A percentile compares a stretch with the other conserved stretches of the same genome.
These are phyloP conservation scores for Vairimorpha necatrix DNA, from an alignment of 371 early-diverging fungal genomes.

Conservation along the genomic window DNA sequence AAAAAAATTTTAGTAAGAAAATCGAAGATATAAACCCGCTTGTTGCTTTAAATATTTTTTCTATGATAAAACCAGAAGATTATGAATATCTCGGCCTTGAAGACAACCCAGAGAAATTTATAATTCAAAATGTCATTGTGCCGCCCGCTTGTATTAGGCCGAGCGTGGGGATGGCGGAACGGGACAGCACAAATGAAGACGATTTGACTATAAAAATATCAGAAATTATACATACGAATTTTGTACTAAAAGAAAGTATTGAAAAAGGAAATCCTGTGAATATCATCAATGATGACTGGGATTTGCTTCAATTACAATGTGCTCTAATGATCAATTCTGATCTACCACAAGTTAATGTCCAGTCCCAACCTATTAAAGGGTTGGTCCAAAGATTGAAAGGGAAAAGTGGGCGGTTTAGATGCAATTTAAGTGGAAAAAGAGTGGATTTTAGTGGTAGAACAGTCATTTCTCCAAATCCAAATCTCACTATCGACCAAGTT, in stretches of 20 bases:
- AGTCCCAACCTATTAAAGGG: constrained; percentile 70
- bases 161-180: constrained; percentile 82
- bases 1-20: background rate
- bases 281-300: constrained; percentile 79
- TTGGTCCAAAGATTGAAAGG: constrained; percentile 95
- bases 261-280: constrained; percentile 73
- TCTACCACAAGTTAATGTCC: constrained; percentile 68
- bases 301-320: constrained; percentile 83
- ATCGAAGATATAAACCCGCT: constrained; percentile 84
- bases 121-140: constrained; percentile 69
- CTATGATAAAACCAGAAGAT: constrained; percentile 71
- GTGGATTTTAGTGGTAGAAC: constrained; percentile 98
- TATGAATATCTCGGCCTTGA: constrained; percentile 42
- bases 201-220: constrained; percentile 93
- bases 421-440: constrained; percentile 96
- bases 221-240: constrained; percentile 86
- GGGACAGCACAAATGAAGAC: constrained; percentile 81
- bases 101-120: constrained; percentile 41
- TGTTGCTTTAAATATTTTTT: constrained; percentile 75
- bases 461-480: constrained; percentile 98
- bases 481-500: constrained; percentile 89
- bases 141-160: constrained; percentile 95
- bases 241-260: constrained; percentile 74
- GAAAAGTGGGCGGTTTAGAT: constrained; percentile 97
- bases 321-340: constrained; percentile 94